Base-by-base conservation (phyloP, 495 filamentous ascomycete genomes). In the Aspergillus nanangensis region DNA sequence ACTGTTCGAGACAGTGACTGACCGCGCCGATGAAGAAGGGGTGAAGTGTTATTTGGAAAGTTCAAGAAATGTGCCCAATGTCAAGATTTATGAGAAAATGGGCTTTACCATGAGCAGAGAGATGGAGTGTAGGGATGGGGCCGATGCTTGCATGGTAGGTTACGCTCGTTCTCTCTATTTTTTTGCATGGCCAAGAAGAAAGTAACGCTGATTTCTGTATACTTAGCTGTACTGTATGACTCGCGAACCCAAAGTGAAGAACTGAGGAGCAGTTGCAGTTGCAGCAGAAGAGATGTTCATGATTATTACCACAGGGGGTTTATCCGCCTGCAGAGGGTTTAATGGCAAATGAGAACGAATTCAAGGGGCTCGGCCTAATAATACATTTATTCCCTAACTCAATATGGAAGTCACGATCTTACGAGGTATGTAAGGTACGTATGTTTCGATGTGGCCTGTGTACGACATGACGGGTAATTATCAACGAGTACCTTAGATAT, bases 21-120 rank as follows among this genome's bases (percentile, higher is more conserved):
- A 75, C 24, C 56, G 55, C 50, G 83, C 83, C 15, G 82, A 86
- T 56, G 50, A 51, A 23, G 79, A 85, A 55, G 75, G 77, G 2
- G 71, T 71, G 54, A 69, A 65, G 33, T 84, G 80, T 48, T 87
- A 86, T 56, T 60, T 87, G 45, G 82, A 87, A 52, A 82, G 78
- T 42, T 81, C 76, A 54, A 70, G 78, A 47, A 71, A 72, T 33
- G 73, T 71, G 46, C 82, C 82, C 19, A 87, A 86, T 56, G 74
- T 84, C 57, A 64, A 67, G 41, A 86, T 87, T 17, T 87, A 87
- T 64, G 75, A 80, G 55, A 71, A 67, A 60, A 78, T 84, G 70
- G 82, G 82, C 36, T 86, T 87, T 58, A 57, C 70, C 59, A 65
- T 83, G 41, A 72, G 67, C 32, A 76, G 69, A 62, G 75, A 83